Evolutionary conservation across 169 alveolate genomes (phyloP).

Genomic region (Plasmodium cynomolgi): DNA sequence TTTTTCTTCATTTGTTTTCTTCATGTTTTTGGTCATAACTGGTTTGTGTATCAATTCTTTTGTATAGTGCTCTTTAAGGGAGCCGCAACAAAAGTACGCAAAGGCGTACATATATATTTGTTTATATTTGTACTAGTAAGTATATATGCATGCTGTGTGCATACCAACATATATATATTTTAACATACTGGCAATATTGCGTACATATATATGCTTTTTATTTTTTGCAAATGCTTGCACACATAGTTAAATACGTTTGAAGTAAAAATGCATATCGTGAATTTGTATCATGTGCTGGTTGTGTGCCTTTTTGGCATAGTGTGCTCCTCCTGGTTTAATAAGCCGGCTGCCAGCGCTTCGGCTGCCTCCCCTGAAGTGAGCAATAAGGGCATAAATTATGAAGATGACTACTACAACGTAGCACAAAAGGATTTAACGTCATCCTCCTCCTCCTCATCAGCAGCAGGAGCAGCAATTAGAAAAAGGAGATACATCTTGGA

Average conservation of each 20-base stretch:
- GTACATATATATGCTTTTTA: not conserved
- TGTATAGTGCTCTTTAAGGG: not conserved
- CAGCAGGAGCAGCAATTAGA: not conserved
- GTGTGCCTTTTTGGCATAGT: constrained; percentile 53
- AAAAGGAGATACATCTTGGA: constrained; percentile 19
- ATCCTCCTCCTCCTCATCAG: not conserved
- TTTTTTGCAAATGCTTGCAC: not conserved
- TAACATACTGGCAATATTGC: not conserved
- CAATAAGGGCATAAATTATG: not conserved
- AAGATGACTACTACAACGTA: not conserved
- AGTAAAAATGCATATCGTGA: constrained; percentile 5
- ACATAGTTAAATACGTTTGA: not conserved
- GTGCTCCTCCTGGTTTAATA: constrained; percentile 1
- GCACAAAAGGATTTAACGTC: not conserved
- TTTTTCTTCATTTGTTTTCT: not conserved
- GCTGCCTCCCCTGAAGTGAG: not conserved
- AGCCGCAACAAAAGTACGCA: not conserved
- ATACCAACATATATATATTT: not conserved
- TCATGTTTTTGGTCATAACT: not conserved
- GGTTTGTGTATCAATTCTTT: not conserved
- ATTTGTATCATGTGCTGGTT: constrained; percentile 3
- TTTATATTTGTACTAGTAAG: constrained; percentile 16
- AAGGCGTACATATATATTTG: not conserved
- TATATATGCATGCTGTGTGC: not conserved
- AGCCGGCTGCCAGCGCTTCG: not conserved